These are phyloP conservation scores for Penicillium sp. DNA, from an alignment of 2,329 filamentous ascomycete species.

Conservation along the genomic window DNA sequence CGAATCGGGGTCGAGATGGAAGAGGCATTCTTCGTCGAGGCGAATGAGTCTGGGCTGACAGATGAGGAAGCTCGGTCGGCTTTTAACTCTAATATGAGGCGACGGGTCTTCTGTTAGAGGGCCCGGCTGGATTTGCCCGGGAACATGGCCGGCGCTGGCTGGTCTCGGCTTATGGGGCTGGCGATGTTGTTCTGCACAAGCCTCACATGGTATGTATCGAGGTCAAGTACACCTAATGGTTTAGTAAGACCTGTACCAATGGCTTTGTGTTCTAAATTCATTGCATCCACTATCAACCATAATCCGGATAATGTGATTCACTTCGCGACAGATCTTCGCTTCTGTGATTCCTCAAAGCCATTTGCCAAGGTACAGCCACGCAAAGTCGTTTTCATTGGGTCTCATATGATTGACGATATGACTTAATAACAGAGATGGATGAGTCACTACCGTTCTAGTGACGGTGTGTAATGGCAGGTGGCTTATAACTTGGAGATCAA, in stretches of 20 bases:
- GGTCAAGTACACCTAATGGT: background rate
- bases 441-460: slow-evolving; percentile 41
- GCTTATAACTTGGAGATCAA: background rate
- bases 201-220: slow-evolving; percentile 35
- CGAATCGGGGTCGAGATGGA: slow-evolving; percentile 21
- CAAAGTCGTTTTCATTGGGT: background rate
- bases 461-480: slow-evolving; percentile 29
- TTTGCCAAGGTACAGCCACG: slow-evolving; percentile 47
- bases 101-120: slow-evolving; percentile 56
- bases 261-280: slow-evolving; percentile 50
- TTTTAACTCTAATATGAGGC: slow-evolving; percentile 62
- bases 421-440: slow-evolving; percentile 37
- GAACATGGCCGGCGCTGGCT: slow-evolving; percentile 51
- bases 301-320: slow-evolving; percentile 55
- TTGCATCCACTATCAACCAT: slow-evolving; percentile 57
- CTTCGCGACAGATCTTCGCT: slow-evolving; percentile 59
- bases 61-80: slow-evolving; percentile 55
- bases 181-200: slow-evolving; percentile 51
- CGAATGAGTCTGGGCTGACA: slow-evolving; percentile 51
- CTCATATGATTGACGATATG: background rate
- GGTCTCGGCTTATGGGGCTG: slow-evolving; percentile 56
- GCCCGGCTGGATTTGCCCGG: slow-evolving; percentile 48
- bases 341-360: slow-evolving; percentile 54
- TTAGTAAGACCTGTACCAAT: background rate
- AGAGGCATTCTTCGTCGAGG: slow-evolving; percentile 50